Conservation (phyloP, 768 basidiomycete species). For the Xerocomus brunneocitrinus region DNA sequence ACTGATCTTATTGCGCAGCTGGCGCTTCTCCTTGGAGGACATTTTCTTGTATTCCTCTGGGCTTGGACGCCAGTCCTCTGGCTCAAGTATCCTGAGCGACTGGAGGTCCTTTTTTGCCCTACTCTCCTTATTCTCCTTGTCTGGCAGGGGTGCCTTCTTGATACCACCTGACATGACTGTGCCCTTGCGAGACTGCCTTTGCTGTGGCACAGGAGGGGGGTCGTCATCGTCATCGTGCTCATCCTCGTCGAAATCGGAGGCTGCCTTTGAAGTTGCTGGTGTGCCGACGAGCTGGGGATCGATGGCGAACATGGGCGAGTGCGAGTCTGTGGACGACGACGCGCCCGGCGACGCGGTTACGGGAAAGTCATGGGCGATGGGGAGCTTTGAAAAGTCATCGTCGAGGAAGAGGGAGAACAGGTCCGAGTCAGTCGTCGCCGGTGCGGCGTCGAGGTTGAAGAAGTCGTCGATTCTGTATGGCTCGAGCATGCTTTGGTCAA, state of each 20-base stretch:
- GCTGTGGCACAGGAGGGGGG: constrained; percentile 28
- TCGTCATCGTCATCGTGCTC: constrained; percentile 32
- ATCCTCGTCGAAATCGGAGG: constrained; percentile 41
- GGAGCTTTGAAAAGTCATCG: constrained; percentile 34
- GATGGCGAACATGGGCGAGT: constrained; percentile 44
- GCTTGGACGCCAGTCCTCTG: constrained; percentile 80
- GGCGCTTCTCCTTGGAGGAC: constrained; percentile 92
- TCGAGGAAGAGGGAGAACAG: constrained; percentile 47
- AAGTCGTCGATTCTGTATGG: constrained; percentile 48
- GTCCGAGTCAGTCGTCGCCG: constrained; percentile 17
- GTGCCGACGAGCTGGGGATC: constrained; percentile 77
- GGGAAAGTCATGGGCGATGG: constrained; percentile 27
- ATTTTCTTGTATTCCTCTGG: constrained; percentile 96
- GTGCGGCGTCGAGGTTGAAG: constrained; percentile 61
- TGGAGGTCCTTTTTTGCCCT: constrained; percentile 27
- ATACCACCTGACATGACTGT: constrained; percentile 73
- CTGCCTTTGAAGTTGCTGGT: constrained; percentile 43
- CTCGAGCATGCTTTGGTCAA: constrained; percentile 17
- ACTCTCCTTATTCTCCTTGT: constrained; percentile 31
- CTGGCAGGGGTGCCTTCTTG: constrained; percentile 48
- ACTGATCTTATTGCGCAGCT: constrained; percentile 94
- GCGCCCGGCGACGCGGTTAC: constrained; percentile 20
- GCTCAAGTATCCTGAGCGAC: constrained; percentile 24
- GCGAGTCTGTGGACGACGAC: constrained; percentile 19
- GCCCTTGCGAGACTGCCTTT: constrained; percentile 55